Conservation (phyloP, 768 basidiomycete genomes). For the Phlebiopsis gigantea region DNA sequence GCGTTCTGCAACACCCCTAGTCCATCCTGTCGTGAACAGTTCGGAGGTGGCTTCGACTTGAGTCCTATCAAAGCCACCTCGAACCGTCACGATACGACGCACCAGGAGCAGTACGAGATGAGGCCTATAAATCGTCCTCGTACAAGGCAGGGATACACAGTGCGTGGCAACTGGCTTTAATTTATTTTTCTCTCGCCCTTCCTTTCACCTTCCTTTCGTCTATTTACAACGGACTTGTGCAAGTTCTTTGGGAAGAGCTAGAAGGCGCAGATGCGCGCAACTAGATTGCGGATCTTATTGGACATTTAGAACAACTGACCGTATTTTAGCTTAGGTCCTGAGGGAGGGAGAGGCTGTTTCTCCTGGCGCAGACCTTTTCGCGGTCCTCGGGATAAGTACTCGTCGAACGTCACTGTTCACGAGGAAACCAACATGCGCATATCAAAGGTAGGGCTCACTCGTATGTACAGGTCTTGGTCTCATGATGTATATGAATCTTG, state of each 20-base stretch:
- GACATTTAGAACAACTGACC: neutral
- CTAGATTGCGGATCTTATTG: no score
- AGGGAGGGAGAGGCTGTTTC: neutral
- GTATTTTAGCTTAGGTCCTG: neutral
- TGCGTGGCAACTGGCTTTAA: slow-evolving; percentile 1
- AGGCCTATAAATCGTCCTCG: no score
- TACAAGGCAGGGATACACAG: neutral
- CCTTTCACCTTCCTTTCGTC: neutral
- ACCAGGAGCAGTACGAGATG: neutral
- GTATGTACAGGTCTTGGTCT: no score
- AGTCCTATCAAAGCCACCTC: neutral
- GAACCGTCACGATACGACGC: neutral
- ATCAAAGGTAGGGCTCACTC: no score
- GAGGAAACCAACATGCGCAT: slow-evolving; percentile 10
- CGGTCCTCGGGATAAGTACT: slow-evolving; percentile 11
- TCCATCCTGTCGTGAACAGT: neutral
- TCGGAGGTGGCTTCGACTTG: neutral
- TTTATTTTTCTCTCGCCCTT: neutral
- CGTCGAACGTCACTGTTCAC: neutral
- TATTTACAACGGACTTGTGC: neutral
- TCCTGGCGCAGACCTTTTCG: slow-evolving; percentile 12
- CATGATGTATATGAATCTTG: no score
- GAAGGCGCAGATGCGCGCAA: no score
- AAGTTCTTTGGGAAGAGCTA: neutral
- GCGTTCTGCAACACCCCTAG: neutral